phyloP scores from a whole-genome alignment of 2,329 filamentous ascomycete species.

The Arthrobotrys iridis region DNA sequence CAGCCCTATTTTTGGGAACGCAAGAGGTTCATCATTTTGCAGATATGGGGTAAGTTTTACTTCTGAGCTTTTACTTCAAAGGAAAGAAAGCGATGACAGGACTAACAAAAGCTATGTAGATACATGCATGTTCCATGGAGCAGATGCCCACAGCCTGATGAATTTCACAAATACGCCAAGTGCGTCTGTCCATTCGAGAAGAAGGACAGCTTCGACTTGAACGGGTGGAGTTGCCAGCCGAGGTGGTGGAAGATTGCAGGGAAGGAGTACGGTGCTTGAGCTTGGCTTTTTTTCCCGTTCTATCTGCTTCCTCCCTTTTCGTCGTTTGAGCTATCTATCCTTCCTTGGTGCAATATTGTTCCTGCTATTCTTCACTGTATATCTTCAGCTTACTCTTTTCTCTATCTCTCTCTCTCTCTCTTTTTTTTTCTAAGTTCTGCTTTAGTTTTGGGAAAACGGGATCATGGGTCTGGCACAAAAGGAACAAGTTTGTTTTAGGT shows the following conservation, averaged over 20 bases:
- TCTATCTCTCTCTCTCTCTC: too few species aligned
- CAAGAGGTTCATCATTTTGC: slow-evolving; percentile 57
- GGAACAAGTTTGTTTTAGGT: not conserved
- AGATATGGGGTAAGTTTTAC: slow-evolving; percentile 56
- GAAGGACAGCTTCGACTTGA: slow-evolving; percentile 57
- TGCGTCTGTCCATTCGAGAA: slow-evolving; percentile 57
- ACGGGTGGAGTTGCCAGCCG: slow-evolving; percentile 57
- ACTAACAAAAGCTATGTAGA: slow-evolving; percentile 23
- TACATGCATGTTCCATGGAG: slow-evolving; percentile 54
- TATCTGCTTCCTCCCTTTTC: not conserved
- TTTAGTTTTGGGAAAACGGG: not conserved
- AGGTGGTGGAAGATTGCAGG: slow-evolving; percentile 58
- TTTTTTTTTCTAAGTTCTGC: not conserved
- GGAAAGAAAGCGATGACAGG: not conserved
- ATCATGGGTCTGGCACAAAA: slow-evolving; percentile 1
- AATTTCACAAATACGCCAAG: slow-evolving; percentile 55
- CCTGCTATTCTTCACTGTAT: slow-evolving; percentile 14
- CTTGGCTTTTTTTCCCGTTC: not conserved
- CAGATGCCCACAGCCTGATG: slow-evolving; percentile 56
- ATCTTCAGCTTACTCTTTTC: not conserved
- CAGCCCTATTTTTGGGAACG: slow-evolving; percentile 55
- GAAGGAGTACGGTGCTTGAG: slow-evolving; percentile 54
- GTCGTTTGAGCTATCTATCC: not conserved
- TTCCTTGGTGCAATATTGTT: not conserved
- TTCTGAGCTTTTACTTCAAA: not conserved